These are phyloP conservation scores for Acanthamoeba rhysodes DNA, from an alignment of 208 protist genomes.

Conservation along the genomic window DNA sequence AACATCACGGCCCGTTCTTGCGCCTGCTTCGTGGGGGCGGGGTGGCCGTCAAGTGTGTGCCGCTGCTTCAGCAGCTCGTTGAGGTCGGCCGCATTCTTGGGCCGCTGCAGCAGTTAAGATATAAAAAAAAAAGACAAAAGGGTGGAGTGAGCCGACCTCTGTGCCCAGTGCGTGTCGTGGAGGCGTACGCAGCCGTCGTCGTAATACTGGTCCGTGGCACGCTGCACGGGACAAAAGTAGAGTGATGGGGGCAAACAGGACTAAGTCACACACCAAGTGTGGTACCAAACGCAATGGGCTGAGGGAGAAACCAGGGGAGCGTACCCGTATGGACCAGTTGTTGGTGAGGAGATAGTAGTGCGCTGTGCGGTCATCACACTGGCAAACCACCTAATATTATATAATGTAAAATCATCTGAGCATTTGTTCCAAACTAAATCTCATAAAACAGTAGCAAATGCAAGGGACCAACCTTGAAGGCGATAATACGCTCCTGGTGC, in stretches of 20 bases:
- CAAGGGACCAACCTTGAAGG: constrained; percentile 2
- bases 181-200: neutral
- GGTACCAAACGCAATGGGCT: too few species aligned
- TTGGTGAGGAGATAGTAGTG: neutral
- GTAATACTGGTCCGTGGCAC: constrained; percentile 36
- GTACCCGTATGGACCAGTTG: constrained; percentile 17
- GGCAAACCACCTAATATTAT: neutral
- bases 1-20: neutral
- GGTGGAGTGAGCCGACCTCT: too few species aligned
- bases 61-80: neutral
- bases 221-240: neutral
- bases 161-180: neutral
- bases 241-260: neutral
- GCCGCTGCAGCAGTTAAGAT: neutral
- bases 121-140: neutral
- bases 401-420: neutral
- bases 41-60: neutral
- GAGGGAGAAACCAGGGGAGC: too few species aligned
- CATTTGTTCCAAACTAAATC: too few species aligned
- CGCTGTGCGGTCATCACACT: constrained; percentile 14
- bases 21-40: neutral
- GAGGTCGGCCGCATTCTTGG: neutral
- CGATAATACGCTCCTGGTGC: neutral
- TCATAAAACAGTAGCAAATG: too few species aligned
- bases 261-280: too few species aligned